Percentiles rank a stretch among this genome's conserved stretches.
Conservation (phyloP, 257 asterid species). For the Lycium ferocissimum region DNA sequence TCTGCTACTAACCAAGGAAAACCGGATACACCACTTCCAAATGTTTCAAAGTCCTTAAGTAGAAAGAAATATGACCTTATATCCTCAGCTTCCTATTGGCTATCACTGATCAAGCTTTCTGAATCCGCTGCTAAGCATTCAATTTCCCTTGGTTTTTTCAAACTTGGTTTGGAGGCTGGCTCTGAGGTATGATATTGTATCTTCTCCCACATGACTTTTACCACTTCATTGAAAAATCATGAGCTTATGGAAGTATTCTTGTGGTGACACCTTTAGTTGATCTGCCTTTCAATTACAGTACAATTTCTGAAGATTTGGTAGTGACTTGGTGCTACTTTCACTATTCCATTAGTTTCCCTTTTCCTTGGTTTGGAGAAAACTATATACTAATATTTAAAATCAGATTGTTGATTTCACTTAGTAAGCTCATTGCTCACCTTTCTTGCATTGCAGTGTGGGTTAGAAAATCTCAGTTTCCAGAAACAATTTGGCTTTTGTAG, state of each 20-base stretch:
- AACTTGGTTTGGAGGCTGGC: slow-evolving; percentile 84
- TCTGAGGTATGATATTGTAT: slow-evolving; percentile 65
- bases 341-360: neutral
- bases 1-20: slow-evolving; percentile 51
- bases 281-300: neutral
- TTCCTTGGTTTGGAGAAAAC: neutral
- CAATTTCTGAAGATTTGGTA: neutral
- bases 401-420: neutral
- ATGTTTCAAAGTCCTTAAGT: slow-evolving; percentile 56
- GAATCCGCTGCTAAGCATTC: slow-evolving; percentile 85
- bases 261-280: neutral
- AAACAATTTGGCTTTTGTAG: slow-evolving; percentile 12
- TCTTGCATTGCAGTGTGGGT: neutral
- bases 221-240: neutral
- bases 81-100: slow-evolving; percentile 89
- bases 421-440: neutral
- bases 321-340: neutral
- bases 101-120: slow-evolving; percentile 75
- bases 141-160: slow-evolving; percentile 82
- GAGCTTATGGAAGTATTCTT: neutral
- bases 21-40: slow-evolving; percentile 66
- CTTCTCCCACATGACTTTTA: neutral
- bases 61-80: slow-evolving; percentile 66
- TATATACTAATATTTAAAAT: neutral
- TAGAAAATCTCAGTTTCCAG: neutral